Evolutionary conservation across 1,284 basidiomycete species (phyloP), one percentile per base, ranked within the genome.

Genomic region (Abortiporus biennis): DNA sequence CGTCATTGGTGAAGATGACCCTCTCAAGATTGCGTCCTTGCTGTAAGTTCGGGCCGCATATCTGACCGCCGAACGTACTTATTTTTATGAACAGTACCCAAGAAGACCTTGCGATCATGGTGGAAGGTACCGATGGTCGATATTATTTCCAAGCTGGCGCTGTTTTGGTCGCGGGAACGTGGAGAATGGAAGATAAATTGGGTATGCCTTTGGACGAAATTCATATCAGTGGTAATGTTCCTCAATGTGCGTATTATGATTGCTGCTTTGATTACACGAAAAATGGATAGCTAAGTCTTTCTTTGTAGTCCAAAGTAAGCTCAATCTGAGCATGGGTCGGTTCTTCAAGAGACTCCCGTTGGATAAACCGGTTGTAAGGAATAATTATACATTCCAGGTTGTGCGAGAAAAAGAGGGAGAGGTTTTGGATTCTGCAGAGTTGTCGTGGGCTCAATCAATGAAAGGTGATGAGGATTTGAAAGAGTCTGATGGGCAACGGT

Each of bases 181-280:
- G 88, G 88, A 69, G 86, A 17, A 69, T 90, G 58, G 56, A 72
- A 44, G 86, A 89, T 61, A 89, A 90, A 62, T 74, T 88, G 43
- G 86, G 85, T 6, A 63, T 80, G 54, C 68, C 78, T 3, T 62
- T 90, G 16, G 80, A 86, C 34, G 76, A 86, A 44, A 87, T 91
- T 37, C 87, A 91, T 56, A 63, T 67, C 36, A 67, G 67, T 38
- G 84, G 85, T 3, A 61, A 78, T 41, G 85, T 88, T 12, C 82
- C 83, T 27, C 76, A 77, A 61, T 88, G 84, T 84, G 57, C 57
- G 78, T 61, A 24, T 41, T 23, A 21, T 9, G 30, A 5, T 30
- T 9, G 22, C 45, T 8, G 21, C n/a, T 6, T 29, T 29, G n/a
- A 29, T 29, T n/a, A n/a, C 27, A 29, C n/a, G 8, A 8, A 8